Base-by-base conservation (phyloP, 345 rosid species). In the Boechera stricta region DNA sequence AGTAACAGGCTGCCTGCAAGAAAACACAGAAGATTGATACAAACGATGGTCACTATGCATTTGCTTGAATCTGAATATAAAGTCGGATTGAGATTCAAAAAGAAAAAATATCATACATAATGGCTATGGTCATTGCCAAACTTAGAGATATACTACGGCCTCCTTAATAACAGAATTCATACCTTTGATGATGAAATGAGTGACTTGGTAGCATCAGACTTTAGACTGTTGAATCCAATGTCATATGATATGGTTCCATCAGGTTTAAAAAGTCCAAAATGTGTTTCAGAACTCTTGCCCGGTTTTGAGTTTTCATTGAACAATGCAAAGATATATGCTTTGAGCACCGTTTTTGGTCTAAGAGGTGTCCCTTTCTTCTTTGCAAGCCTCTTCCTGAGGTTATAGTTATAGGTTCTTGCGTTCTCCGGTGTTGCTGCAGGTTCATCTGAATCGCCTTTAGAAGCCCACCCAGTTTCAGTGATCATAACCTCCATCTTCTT, bases 401-500 rank as follows among this genome's bases (percentile, higher is more conserved):
- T 96, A 79, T 87, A 93, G 70, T 96, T 96, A 80, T 84, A 95
- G 1, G 91, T 93, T 79, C 93, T 88, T 15, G 98, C 99, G 71
- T 96, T 96, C 48, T 77, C 76, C 21, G 63, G 73, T 2, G 98
- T 93, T 24, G 99, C 99, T 28, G 93, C 98, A 56, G 87, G 89
- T 87, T 95, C 97, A 75, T 85, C 91, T 35, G 76, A 56, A 79
- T 92, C 99, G 4, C 99, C 99, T 38, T 63, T 82, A 3, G 98
- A 95, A 61, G 97, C 99, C 99, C 99, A 92, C 10, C 99, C 99
- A 9, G 98, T 95, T 80, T 95, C 98, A 0, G 98, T 91, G 58
- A 95, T 83, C 35, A 96, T 85, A 60, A 96, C 93, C 83, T 93
- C 97, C 97, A 91, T 93, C 85, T 87, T 86, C 58, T 71, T 77